Evolutionary conservation across 495 filamentous ascomycete genomes (phyloP).

Genomic region (Xylaria flabelliformis): DNA sequence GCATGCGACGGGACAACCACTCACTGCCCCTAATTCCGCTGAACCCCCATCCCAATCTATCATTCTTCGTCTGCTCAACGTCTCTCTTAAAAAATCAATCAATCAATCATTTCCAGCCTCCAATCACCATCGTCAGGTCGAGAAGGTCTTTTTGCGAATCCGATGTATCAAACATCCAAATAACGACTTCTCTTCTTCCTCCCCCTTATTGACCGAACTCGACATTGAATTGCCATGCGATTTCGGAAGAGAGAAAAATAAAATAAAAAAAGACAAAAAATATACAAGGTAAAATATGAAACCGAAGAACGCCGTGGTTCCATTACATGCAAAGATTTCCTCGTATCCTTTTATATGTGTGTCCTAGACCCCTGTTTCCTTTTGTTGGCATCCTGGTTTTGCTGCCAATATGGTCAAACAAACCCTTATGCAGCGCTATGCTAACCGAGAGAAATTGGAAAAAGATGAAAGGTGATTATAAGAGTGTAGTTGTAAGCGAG

Average conservation of each 20-base stretch:
- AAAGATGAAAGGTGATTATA: constrained; percentile 5
- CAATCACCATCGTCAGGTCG: not conserved
- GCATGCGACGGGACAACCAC: not conserved
- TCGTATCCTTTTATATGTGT: constrained; percentile 11
- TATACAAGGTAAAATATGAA: constrained; percentile 1
- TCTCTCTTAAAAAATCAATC: not conserved
- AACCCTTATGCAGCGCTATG: constrained; percentile 24
- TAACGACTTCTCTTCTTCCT: not conserved
- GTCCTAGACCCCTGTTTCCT: constrained; percentile 16
- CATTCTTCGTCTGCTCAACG: not conserved
- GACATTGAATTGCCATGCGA: not conserved
- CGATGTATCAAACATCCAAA: not conserved
- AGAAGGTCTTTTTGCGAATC: not conserved
- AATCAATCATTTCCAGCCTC: not conserved
- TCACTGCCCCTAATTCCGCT: not conserved
- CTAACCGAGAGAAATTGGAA: constrained; percentile 12
- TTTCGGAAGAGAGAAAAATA: not conserved
- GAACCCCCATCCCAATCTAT: not conserved
- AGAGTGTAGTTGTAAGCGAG: not conserved
- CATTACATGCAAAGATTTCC: constrained; percentile 18
- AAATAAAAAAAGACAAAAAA: not conserved
- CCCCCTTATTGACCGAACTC: not conserved
- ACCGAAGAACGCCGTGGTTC: constrained; percentile 17
- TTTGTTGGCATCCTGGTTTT: constrained; percentile 18
- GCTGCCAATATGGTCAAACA: constrained; percentile 11